Evolutionary conservation across 2,329 filamentous ascomycete genomes (phyloP), one percentile per base, ranked within the genome.

Genomic region (Aspergillus melleus): DNA sequence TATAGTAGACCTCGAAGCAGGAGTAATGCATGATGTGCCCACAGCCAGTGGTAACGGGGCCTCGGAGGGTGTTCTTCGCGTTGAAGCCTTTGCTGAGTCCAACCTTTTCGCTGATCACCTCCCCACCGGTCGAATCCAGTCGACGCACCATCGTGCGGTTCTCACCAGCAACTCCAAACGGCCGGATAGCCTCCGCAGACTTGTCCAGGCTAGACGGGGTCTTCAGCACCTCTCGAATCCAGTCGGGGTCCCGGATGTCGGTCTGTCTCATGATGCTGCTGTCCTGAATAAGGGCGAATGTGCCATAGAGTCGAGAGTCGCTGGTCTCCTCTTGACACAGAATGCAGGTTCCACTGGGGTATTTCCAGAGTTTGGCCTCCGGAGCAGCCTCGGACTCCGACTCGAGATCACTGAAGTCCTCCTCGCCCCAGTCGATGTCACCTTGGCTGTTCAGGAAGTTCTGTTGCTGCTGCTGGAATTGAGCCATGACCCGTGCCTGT

Each of bases 21-120:
- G 86, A 88, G 74, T 91, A 98, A 75, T 99, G 95, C 95, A 99
- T 99, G 70, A 99, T 96, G 74, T 99, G 95, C 2, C 95, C 95
- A 75, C 95, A 99, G 10, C 94, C 92, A 39, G 90, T 91, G 11
- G 93, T 91, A 1, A 98, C 89, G 0, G 94, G 90, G 0, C 93
- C 95, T 19, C 85, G 81, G 29, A 84, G 82, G 36, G 87, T 87
- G 46, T 87, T 82, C 10, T 84, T 81, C 6, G 87, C 82, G 2
- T 91, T 89, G 70, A 96, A 99, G 0, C 95, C 95, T 75, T 93
- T 96, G 32, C 94, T 93, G 52, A 99, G 85, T 6, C 88, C 88
- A 76, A 96, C 90, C 52, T 90, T 86, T 73, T 96, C 92, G 4
- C 86, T 85, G 39, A 86, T 81, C 52, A 94, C 87, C 44, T 86